phyloP scores from a whole-genome alignment of 1,284 basidiomycete species.

The Puccinia triticina region DNA sequence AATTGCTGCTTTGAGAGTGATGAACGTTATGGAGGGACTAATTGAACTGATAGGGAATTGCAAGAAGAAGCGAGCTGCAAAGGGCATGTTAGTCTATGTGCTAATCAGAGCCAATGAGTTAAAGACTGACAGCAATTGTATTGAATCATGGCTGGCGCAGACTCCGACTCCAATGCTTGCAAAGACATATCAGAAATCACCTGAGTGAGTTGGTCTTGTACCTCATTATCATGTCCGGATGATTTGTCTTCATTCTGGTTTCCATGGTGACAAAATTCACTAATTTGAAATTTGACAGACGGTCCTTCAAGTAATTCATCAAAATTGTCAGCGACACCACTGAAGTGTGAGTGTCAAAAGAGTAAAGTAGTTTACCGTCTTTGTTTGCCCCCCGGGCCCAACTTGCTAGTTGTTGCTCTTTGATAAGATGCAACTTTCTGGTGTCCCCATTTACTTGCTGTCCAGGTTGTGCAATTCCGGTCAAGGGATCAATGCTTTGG shows the following conservation, averaged over 20 bases:
- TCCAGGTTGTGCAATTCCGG: neutral
- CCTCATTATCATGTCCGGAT: neutral
- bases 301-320: neutral
- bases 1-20: neutral
- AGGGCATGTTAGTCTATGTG: neutral
- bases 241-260: neutral
- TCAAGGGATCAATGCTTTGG: neutral
- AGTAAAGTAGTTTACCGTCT: neutral
- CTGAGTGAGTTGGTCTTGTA: neutral
- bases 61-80: neutral
- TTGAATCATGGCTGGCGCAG: neutral
- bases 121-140: neutral
- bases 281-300: neutral
- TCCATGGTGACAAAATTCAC: neutral
- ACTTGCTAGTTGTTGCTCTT: neutral
- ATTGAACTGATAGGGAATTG: neutral
- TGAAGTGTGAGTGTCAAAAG: neutral
- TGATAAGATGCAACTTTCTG: neutral
- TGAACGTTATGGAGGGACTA: neutral
- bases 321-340: neutral
- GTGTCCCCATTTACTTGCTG: neutral
- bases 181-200: neutral
- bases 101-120: neutral
- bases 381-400: neutral
- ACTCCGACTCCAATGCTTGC: neutral